Evolutionary conservation across 345 rosid species (phyloP).

Genomic region (Eucalyptus tenuipes): DNA sequence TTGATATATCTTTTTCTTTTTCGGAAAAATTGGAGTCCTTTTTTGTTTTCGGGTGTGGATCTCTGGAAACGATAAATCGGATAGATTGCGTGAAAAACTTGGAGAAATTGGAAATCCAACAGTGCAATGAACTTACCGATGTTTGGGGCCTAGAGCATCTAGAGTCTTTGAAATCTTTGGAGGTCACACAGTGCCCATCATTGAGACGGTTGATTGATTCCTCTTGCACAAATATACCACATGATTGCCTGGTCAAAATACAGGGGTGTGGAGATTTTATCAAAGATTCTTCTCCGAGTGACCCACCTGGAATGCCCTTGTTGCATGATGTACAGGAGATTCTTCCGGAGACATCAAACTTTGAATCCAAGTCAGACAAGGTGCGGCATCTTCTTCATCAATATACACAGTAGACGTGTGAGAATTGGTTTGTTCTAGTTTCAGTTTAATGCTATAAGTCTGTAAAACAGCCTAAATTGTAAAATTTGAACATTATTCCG

Average conservation of each 20-base stretch:
- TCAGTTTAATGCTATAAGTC: no score
- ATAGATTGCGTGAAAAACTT: no score
- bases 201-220: neutral
- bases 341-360: neutral
- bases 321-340: neutral
- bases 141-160: no score
- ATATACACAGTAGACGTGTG: neutral
- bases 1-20: no score
- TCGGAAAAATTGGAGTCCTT: no score
- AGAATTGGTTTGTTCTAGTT: neutral
- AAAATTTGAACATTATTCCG: fast-evolving
- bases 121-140: no score
- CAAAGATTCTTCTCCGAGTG: neutral
- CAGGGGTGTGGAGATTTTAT: neutral
- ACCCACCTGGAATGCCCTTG: neutral
- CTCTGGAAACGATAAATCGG: no score
- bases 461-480: no score
- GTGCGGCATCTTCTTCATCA: neutral
- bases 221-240: neutral
- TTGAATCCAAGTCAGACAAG: neutral
- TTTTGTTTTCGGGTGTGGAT: no score
- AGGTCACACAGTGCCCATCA: no score
- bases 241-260: neutral
- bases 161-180: no score
- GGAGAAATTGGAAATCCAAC: no score